Evolutionary conservation across 345 rosid genomes (phyloP).

Genomic region (Litchi chinensis): DNA sequence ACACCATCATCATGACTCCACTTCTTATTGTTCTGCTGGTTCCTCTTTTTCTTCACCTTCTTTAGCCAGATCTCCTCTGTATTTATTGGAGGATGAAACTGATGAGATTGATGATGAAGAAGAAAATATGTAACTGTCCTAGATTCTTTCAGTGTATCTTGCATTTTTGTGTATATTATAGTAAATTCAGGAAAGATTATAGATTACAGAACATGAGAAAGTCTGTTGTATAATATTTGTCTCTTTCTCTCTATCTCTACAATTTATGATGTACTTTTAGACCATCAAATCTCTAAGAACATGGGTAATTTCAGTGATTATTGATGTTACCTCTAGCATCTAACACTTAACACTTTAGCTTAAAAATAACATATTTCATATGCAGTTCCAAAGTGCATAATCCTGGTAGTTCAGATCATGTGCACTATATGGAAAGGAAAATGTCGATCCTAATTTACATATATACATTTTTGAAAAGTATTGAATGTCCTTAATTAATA

Average conservation of each 20-base stretch:
- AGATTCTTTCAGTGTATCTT: neutral
- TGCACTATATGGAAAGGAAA: too few relatives aligned
- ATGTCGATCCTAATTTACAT: neutral
- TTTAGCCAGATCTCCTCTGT: conserved; percentile 20
- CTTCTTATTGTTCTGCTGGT: conserved; percentile 51
- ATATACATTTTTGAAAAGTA: too few relatives aligned
- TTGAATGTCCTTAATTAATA: too few relatives aligned
- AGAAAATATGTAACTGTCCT: conserved; percentile 4
- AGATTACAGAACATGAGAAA: neutral
- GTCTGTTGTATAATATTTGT: neutral
- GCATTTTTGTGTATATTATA: conserved; percentile 24
- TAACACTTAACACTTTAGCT: too few relatives aligned
- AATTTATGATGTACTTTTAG: neutral
- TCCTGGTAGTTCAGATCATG: too few relatives aligned
- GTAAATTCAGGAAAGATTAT: conserved; percentile 4
- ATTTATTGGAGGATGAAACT: conserved; percentile 20
- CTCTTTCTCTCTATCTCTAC: neutral
- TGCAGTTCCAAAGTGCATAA: too few relatives aligned
- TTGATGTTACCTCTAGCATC: too few relatives aligned
- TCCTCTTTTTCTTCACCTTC: conserved; percentile 44
- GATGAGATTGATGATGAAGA: conserved; percentile 25
- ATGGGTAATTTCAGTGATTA: neutral
- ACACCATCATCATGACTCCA: conserved; percentile 8
- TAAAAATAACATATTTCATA: too few relatives aligned
- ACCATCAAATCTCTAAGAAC: neutral